Evolutionary conservation across 345 rosid genomes (phyloP).

Genomic region (Syzygium jambos): DNA sequence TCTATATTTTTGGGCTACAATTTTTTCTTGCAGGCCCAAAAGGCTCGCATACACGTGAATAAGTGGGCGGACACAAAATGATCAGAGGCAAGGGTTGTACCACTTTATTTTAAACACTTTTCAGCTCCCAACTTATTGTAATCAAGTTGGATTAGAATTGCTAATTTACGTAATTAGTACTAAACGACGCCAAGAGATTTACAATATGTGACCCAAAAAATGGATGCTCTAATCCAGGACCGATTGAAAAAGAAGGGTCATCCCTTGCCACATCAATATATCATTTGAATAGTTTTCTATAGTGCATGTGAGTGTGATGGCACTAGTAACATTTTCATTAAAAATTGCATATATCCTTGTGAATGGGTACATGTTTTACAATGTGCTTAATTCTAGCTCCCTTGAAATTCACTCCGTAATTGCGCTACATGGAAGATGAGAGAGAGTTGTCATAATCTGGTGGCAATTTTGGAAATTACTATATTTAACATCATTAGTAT

Average conservation of each 20-base stretch:
- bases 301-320: neutral
- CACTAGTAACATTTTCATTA: neutral
- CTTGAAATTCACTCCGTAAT: neutral
- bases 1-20: neutral
- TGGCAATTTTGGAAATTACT: neutral
- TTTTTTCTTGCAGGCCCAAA: constrained; percentile 49
- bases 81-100: neutral
- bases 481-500: neutral
- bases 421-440: neutral
- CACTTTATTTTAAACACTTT: neutral
- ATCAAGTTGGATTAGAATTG: neutral
- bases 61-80: constrained; percentile 37
- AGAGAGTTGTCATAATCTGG: neutral
- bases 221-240: neutral
- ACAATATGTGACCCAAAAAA: neutral
- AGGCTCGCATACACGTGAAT: constrained; percentile 40
- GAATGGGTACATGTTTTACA: neutral
- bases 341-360: neutral
- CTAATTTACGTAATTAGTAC: neutral
- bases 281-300: neutral
- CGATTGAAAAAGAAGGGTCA: neutral
- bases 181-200: neutral
- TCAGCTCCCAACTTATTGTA: neutral
- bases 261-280: neutral
- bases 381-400: neutral